Base-by-base conservation (phyloP, 225 moss, liverwort and hornwort genomes). In the Physcomitrellopsis africana region DNA sequence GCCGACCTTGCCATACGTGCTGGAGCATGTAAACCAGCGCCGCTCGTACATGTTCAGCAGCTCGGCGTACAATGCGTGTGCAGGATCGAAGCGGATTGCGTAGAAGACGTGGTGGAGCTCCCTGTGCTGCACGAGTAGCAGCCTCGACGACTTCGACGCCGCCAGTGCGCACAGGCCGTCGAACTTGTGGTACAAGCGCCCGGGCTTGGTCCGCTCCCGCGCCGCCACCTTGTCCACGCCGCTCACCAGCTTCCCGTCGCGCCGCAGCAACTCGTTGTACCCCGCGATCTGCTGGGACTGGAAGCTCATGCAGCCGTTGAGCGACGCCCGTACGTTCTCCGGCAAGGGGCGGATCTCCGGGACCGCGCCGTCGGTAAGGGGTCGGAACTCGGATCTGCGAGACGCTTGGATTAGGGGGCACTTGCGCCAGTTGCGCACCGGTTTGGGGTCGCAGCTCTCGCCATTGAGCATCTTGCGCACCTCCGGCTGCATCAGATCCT, bases 151-250 rank as follows among this genome's bases (percentile, higher is more conserved):
- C 46, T 68, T 77, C 5, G 76, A 72, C 3, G 72, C 77, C 10
- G 81, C 81, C 20, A 77, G 23, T 3, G 77, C 81, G 7, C 81
- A 77, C 16, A 81, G 8, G 0, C 77, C 68, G 45, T 77, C 81
- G 18, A 81, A 81, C 62, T 81, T 81, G 20, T 81, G 81, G 51
- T 72, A 77, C 60, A 81, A 13, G 7, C 81, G 41, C 0, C 81
- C 81, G 1, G 67, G 67, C 57, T 46, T 77, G 3, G 72, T 81
- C 16, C 44, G 32, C 8, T 26, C 46, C 2, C 54, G 15, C 1
- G 70, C 46, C 3, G 27, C 46, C 8, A 59, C 1, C 45, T 77
- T 76, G 29, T 81, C 72, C 3, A 81, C 67, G 5, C 55, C 76
- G 22, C 76, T 81, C 46, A 68, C 76, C 14, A 81, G 61, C 54